These are phyloP conservation scores for Geotrichum siamense DNA, from an alignment of 1,139 yeast species.

Conservation along the genomic window DNA sequence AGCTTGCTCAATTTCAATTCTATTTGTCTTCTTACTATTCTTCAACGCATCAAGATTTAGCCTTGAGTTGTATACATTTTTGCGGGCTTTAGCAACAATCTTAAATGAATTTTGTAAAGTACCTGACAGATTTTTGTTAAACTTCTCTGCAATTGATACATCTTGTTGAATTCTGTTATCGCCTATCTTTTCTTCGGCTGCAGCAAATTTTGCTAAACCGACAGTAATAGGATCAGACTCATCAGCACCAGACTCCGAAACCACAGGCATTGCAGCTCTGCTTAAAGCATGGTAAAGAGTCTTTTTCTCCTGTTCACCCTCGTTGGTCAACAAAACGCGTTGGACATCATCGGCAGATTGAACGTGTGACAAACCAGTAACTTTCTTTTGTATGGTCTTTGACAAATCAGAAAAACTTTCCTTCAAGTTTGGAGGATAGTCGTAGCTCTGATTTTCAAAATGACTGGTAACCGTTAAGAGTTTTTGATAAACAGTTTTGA, in stretches of 20 bases:
- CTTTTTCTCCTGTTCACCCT: conserved; percentile 53
- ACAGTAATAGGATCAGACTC: conserved; percentile 41
- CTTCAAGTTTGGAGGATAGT: conserved; percentile 67
- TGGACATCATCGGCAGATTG: conserved; percentile 80
- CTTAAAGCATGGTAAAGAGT: conserved; percentile 79
- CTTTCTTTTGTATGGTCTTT: conserved; percentile 58
- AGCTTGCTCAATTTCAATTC: conserved; percentile 73
- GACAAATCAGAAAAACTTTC: conserved; percentile 74
- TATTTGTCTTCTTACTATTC: conserved; percentile 57
- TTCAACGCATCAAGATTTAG: conserved; percentile 76
- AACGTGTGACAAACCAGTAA: conserved; percentile 64
- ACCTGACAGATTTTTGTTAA: conserved; percentile 60
- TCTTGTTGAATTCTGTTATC: conserved; percentile 83
- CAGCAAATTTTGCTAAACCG: conserved; percentile 46
- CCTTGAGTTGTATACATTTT: conserved; percentile 71
- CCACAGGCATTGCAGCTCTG: conserved; percentile 41
- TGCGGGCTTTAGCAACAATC: conserved; percentile 65
- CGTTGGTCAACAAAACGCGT: conserved; percentile 48
- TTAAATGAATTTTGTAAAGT: conserved; percentile 58
- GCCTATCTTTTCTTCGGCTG: conserved; percentile 61
- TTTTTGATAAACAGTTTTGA: conserved; percentile 65
- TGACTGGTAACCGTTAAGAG: conserved; percentile 64
- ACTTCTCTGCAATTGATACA: conserved; percentile 58
- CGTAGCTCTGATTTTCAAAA: conserved; percentile 74
- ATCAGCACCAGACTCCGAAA: conserved; percentile 45